Conservation (phyloP, 2,329 filamentous ascomycete species). For the Cadophora gregata region DNA sequence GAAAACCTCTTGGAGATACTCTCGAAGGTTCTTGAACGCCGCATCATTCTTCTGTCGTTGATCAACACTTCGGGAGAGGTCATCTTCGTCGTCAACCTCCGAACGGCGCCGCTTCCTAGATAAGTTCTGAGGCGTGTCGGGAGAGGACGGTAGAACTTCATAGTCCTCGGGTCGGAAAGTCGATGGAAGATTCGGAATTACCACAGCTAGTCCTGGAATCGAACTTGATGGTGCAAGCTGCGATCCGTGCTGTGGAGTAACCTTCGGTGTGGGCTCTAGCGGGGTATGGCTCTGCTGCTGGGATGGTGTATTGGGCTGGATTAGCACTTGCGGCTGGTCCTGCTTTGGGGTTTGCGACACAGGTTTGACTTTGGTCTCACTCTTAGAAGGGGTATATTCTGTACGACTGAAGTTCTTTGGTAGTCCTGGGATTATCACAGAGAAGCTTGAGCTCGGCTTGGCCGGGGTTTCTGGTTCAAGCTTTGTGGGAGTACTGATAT, state of each 20-base stretch:
- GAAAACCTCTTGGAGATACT: slow-evolving; percentile 74
- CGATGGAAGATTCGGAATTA: slow-evolving; percentile 38
- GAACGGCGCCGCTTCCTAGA: slow-evolving; percentile 57
- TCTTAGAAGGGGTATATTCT: slow-evolving; percentile 41
- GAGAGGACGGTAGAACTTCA: slow-evolving; percentile 39
- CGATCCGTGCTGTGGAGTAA: slow-evolving; percentile 12
- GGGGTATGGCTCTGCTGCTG: slow-evolving; percentile 47
- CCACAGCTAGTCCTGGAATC: slow-evolving; percentile 31
- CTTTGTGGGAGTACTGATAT: slow-evolving; percentile 9
- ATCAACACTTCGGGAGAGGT: slow-evolving; percentile 69
- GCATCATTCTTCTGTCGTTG: slow-evolving; percentile 82
- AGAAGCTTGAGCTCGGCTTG: slow-evolving; percentile 43
- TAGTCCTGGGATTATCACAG: slow-evolving; percentile 39
- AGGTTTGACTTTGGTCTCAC: neutral
- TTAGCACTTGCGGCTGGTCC: slow-evolving; percentile 1
- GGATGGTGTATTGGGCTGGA: slow-evolving; percentile 15
- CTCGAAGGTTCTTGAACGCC: slow-evolving; percentile 72
- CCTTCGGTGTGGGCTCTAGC: neutral
- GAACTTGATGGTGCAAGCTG: slow-evolving; percentile 22
- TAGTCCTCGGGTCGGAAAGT: slow-evolving; percentile 41
- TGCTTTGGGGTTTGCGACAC: neutral
- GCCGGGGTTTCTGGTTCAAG: slow-evolving; percentile 44
- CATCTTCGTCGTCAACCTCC: slow-evolving; percentile 58
- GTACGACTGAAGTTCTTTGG: slow-evolving; percentile 34
- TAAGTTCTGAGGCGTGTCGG: slow-evolving; percentile 36